Base-by-base conservation (phyloP, 345 rosid genomes). In the Citrus hindsii region DNA sequence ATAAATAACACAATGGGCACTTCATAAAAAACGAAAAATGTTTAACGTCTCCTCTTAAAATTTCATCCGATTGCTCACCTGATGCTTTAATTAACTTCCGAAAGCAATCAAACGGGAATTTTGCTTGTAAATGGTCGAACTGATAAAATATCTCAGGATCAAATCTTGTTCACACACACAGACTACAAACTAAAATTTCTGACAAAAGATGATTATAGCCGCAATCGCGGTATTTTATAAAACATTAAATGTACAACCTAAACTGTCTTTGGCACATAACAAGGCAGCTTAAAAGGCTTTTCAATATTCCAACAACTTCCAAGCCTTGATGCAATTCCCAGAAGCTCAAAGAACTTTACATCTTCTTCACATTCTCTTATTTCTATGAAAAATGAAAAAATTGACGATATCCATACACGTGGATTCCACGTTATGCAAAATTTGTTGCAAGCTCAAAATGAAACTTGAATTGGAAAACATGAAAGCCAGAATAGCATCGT, bases 301-400 rank as follows among this genome's bases (percentile, higher is more conserved):
- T 67, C 79, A 40, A 66, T 67, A 16, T 76, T 67, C 37, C 12
- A 76, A 51, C 55, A 55, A 35, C 28, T 28, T 55, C 35, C 73
- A 56, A 37, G 55, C 73, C 71, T 56, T 67, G 62, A 6, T 82
- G 65, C 79, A 64, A 77, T 58, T 48, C 64, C 71, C 70, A 66
- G 9, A 75, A 77, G 79, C 76, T 77, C 83, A 71, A 80, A n/a
- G 22, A 65, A 72, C 77, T 67, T 74, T 77, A 81, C 85, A 80
- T 67, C 69, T 73, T 67, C 75, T 76, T 60, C 79, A n/a, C 71
- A 59, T 78, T 51, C 38, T 40, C 77, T 84, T 81, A 75, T 87
- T 84, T 72, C 79, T 66, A 79, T 67, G 78, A 27, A 81, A 62
- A 79, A 63, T 9, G 59, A 32, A 61, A 75, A 69, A 81, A 79